Evolutionary conservation across 2,329 filamentous ascomycete genomes (phyloP), one percentile per base, ranked within the genome.

Genomic region (Aspergillus sp.): DNA sequence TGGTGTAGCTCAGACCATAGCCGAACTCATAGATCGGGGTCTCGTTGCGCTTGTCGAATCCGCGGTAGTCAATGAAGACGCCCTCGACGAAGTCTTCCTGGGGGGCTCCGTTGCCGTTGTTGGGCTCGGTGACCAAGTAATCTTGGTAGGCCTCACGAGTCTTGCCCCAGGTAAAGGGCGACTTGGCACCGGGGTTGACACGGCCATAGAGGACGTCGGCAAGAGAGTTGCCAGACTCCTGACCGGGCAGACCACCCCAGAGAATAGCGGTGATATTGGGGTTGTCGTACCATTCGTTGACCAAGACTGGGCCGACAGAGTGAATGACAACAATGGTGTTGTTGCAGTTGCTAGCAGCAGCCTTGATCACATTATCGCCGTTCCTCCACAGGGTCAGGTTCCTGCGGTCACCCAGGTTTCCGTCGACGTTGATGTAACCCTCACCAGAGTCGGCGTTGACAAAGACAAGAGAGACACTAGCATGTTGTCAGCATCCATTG

Each of bases 291-390:
- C 80, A 82, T 51, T 91, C 85, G 12, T 87, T 86, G 23, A 97
- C 78, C 0, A 96, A 79, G 4, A 96, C 90, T 0, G 93, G 87
- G 0, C 92, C 92, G 3, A 89, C 86, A 1, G 90, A 92, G 80
- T 98, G 94, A 61, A 98, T 89, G 59, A 97, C 87, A 15, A 98
- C 91, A 61, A 98, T 89, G 12, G 92, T 97, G 83, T 97, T 97
- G 79, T 89, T 87, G 82, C 89, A 93, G 63, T 87, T 73, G 7
- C 87, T 82, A 0, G 91, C 88, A 10, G 97, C 91, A 51, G 90
- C 92, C 76, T 90, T 85, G 77, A 98, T 90, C 58, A 98, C 79
- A 0, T 84, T 82, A 56, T 98, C 92, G 43, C 91, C 93, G 60
- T 88, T 84, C 62, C 89, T 83, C 94, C 94, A 98, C 0, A 97